Evolutionary conservation across 2,329 filamentous ascomycete genomes (phyloP).

Genomic region (Neurospora sp.): DNA sequence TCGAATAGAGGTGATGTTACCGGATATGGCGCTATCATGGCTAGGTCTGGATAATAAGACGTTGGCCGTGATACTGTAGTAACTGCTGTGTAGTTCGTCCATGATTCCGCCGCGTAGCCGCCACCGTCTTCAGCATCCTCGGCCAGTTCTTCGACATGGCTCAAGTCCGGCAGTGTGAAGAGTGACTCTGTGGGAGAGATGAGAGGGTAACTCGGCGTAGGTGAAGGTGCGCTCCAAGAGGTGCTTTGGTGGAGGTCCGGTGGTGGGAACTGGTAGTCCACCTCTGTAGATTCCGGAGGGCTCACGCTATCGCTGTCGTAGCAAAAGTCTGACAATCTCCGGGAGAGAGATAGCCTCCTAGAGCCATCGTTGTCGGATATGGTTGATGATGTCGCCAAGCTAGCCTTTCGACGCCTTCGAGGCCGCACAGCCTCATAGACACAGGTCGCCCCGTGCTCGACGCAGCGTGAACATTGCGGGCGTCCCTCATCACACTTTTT

Average conservation of each 20-base stretch:
- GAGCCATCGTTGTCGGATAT: background rate
- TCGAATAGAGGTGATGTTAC: slow-evolving; percentile 35
- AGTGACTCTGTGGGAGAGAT: background rate
- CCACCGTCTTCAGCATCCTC: background rate
- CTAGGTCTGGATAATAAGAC: slow-evolving; percentile 26
- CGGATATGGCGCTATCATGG: slow-evolving; percentile 31
- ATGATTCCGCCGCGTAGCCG: background rate
- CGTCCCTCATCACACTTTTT: slow-evolving; percentile 49
- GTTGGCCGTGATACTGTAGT: slow-evolving; percentile 11
- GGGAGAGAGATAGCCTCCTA: background rate
- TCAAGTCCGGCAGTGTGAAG: background rate
- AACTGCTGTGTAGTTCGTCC: background rate
- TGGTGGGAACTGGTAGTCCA: background rate
- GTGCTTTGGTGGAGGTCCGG: background rate
- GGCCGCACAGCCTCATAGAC: slow-evolving; percentile 39
- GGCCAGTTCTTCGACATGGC: background rate
- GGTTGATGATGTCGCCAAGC: background rate
- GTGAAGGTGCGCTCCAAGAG: background rate
- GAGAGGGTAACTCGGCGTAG: background rate
- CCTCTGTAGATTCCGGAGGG: background rate
- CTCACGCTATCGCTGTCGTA: slow-evolving; percentile 6
- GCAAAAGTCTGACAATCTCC: slow-evolving; percentile 12
- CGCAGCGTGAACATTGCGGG: slow-evolving; percentile 40
- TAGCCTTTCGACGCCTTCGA: slow-evolving; percentile 27
- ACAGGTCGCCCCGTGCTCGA: slow-evolving; percentile 38